Base-by-base conservation (phyloP, 75 land plant species). In the Ceratopteris richardii region DNA sequence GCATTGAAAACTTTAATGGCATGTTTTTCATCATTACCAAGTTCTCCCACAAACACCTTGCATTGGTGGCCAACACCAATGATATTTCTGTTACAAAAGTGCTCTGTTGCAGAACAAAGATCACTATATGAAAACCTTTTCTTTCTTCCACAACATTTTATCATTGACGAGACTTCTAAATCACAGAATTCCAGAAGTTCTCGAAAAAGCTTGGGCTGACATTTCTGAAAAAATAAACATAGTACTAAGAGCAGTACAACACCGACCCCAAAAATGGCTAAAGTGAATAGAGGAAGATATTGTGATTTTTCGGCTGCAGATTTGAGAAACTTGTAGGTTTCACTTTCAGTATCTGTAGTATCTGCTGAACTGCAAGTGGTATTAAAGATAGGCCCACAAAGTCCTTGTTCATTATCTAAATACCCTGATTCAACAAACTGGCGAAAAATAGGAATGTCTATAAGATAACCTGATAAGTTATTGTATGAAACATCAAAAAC, bases 401-500 rank as follows among this genome's bases (percentile, higher is more conserved):
- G 54, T 22, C 54, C 54, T 24, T 14, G 18, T 12, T 52, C 29
- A 24, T 52, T 26, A 12, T 23, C 25, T 4, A 52, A 23, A 14
- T 52, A 52, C 18, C 54, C 54, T 26, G 54, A 22, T 3, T 22
- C 29, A 23, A 4, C 29, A 52, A 52, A 52, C 27, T 14, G 54
- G 3, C 23, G 54, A 26, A 52, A 52, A 1, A 52, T 2, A 52
- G 54, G 54, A 52, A 52, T 52, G 27, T 52, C 54, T 4, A 52
- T 3, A 13, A 52, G 54, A 1, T 24, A 52, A 28, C 54, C 54
- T 12, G 54, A 52, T 26, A 52, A 52, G 7, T 52, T 24, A 26
- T 52, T 52, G 25, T 52, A 23, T 24, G 54, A 52, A 25, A 52
- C 23, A 52, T 52, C 54, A 26, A 52, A 52, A 23, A 52, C 24